Conservation (phyloP, 495 filamentous ascomycete genomes). For the Aspergillus bridgeri region DNA sequence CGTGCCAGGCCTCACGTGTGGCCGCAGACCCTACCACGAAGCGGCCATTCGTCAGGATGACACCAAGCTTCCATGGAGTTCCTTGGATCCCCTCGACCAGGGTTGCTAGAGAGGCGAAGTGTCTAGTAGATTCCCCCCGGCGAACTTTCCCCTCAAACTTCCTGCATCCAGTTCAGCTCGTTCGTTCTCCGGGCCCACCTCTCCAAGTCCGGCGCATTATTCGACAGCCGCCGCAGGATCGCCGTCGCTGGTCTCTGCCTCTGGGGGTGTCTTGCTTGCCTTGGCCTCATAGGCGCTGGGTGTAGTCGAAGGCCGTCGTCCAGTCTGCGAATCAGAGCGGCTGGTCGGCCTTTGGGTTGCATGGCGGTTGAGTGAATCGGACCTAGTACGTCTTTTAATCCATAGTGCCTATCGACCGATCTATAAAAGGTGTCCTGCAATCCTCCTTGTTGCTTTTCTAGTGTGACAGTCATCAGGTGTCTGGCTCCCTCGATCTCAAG, state of each 20-base stretch:
- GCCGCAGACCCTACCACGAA: too few species aligned
- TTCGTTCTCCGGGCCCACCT: conserved; percentile 5
- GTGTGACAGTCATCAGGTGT: not conserved
- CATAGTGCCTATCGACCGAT: not conserved
- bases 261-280: conserved; percentile 4
- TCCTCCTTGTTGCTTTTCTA: not conserved
- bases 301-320: not conserved
- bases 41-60: not conserved
- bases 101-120: not conserved
- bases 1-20: not conserved
- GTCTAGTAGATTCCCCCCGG: not conserved
- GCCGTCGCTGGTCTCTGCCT: not conserved
- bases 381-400: not conserved
- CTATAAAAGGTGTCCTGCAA: conserved; percentile 1
- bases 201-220: conserved; percentile 2
- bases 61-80: not conserved
- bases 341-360: conserved; percentile 5
- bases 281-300: conserved; percentile 6
- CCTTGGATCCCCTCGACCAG: not conserved
- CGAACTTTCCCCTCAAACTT: not conserved
- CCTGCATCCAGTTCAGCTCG: conserved; percentile 1
- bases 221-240: conserved; percentile 7
- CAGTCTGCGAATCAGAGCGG: conserved; percentile 9
- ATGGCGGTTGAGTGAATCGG: not conserved
- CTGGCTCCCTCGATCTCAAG: not conserved